phyloP scores from a whole-genome alignment of 2,329 filamentous ascomycete genomes.

The Ceratocystiopsis brevicomis region DNA sequence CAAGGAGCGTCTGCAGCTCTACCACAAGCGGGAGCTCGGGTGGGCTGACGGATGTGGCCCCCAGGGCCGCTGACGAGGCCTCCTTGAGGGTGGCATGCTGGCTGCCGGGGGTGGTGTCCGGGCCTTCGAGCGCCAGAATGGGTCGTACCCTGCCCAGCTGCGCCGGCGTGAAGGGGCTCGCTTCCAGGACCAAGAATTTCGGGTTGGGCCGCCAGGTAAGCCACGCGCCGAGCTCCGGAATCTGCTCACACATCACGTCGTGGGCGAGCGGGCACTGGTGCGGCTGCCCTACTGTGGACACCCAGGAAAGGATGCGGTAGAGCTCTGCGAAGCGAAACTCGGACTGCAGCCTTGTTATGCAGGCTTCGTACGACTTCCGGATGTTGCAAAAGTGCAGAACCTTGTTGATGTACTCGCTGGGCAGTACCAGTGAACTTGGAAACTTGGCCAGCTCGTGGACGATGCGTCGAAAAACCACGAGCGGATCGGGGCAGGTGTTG shows the following conservation, averaged over 20 bases:
- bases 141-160: conserved; percentile 6
- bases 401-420: conserved; percentile 5
- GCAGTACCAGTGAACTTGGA: conserved; percentile 2
- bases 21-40: conserved; percentile 2
- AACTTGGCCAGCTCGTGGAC: conserved; percentile 1
- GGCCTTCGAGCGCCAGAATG: conserved; percentile 11
- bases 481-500: neutral
- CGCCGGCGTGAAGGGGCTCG: conserved; percentile 5
- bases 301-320: conserved; percentile 3
- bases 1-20: conserved; percentile 6
- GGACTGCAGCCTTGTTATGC: neutral
- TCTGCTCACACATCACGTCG: conserved; percentile 5
- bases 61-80: conserved; percentile 6
- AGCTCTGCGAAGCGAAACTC: conserved; percentile 1
- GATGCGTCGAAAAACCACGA: conserved; percentile 2
- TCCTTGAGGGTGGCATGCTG: conserved; percentile 5
- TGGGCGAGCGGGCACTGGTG: conserved; percentile 3
- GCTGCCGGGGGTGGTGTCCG: conserved; percentile 6
- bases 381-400: conserved; percentile 5
- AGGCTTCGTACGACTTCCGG: neutral
- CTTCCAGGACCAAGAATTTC: conserved; percentile 9
- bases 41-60: conserved; percentile 3
- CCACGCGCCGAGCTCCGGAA: conserved; percentile 7
- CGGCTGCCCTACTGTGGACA: neutral
- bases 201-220: conserved; percentile 10